A percentile compares a stretch with the other conserved stretches of the same genome.
Conservation (phyloP, 1,139 yeast genomes). For the Saccharomyces hybrid region DNA sequence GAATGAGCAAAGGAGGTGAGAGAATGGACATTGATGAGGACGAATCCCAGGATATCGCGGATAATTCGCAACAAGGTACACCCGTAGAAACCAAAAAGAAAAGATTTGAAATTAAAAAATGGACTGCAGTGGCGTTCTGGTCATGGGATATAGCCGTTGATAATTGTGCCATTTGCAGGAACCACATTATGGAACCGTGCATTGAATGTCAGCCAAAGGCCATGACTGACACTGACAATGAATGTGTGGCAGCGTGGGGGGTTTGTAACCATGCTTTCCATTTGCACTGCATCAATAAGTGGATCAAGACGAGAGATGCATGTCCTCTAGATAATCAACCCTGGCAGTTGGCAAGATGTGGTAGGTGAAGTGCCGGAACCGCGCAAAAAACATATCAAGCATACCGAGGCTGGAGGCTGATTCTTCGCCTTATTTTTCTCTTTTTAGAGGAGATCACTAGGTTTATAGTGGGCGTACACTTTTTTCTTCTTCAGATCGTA, state of each 20-base stretch:
- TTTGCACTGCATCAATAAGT: constrained; percentile 87
- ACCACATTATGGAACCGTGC: constrained; percentile 97
- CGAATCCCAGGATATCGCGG: constrained; percentile 1
- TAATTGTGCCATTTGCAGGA: constrained; percentile 96
- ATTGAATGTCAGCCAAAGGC: constrained; percentile 92
- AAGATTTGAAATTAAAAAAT: constrained; percentile 67
- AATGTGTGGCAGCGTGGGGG: constrained; percentile 97
- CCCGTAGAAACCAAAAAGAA: constrained; percentile 25
- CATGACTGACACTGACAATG: constrained; percentile 57
- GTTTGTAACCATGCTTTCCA: constrained; percentile 56
- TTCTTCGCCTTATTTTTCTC: no score
- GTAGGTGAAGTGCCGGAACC: constrained; percentile 32
- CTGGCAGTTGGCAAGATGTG: constrained; percentile 85
- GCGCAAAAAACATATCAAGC: not conserved
- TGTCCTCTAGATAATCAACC: constrained; percentile 96
- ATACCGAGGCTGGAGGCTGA: not conserved
- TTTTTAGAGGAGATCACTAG: not conserved
- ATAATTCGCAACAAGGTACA: not conserved
- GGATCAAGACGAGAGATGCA: constrained; percentile 95
- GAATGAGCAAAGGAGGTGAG: constrained; percentile 11
- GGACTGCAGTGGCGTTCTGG: constrained; percentile 99
- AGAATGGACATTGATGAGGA: constrained; percentile 23
- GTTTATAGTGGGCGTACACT: no score
- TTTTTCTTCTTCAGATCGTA: no score
- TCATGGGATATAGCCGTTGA: constrained; percentile 98